Percentiles rank a stretch among this genome's conserved stretches.
Evolutionary conservation across 352 stramenopile species (phyloP).

Genomic region (Aphanomyces stellatus): DNA sequence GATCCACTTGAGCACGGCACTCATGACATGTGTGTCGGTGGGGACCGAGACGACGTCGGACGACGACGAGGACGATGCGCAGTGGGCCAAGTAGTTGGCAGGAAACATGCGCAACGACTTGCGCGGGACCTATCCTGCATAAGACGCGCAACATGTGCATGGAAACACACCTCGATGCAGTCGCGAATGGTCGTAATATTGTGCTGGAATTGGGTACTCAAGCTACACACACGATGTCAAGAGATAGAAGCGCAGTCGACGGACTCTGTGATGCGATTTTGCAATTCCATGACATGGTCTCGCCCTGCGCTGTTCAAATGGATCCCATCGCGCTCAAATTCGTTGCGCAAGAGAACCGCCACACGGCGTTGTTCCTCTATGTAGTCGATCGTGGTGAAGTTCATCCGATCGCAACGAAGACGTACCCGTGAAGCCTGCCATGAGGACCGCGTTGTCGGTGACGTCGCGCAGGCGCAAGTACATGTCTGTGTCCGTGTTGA

Average conservation of each 20-base stretch:
- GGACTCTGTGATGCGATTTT: conserved; percentile 77
- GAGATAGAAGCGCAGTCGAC: too few relatives aligned
- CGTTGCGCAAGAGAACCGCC: conserved; percentile 75
- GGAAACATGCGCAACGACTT: neutral
- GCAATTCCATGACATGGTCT: conserved; percentile 72
- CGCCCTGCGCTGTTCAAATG: conserved; percentile 75
- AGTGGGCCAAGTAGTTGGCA: neutral
- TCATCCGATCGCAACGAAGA: too few relatives aligned
- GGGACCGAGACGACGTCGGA: conserved; percentile 44
- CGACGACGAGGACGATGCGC: neutral
- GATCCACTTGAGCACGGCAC: conserved; percentile 89
- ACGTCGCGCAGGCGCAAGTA: conserved; percentile 80
- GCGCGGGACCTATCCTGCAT: neutral
- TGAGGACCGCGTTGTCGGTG: conserved; percentile 40
- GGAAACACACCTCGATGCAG: conserved; percentile 46
- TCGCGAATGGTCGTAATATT: conserved; percentile 67
- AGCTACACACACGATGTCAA: conserved; percentile 24
- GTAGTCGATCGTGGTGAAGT: neutral
- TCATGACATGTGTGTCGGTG: conserved; percentile 82
- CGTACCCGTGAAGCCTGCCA: conserved; percentile 44
- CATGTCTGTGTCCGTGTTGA: conserved; percentile 89
- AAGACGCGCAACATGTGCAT: neutral
- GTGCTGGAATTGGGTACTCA: conserved; percentile 83
- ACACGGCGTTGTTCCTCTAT: conserved; percentile 87
- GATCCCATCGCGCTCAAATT: conserved; percentile 95